These are phyloP conservation scores for Limonium bicolor DNA, from an alignment of 148 eudicot species.

Conservation along the genomic window DNA sequence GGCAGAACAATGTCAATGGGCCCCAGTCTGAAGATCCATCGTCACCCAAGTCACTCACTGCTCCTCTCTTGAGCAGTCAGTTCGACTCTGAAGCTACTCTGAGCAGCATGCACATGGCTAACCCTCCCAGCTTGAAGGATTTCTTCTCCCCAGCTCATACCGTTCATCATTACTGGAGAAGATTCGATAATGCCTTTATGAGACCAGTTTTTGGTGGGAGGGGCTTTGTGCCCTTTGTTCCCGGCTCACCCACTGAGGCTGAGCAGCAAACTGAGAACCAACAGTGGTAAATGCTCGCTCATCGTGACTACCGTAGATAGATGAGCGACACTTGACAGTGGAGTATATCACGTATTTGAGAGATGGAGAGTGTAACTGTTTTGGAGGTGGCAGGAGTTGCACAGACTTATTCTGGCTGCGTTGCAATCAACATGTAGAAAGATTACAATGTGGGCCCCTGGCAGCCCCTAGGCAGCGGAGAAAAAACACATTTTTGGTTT, in stretches of 20 bases:
- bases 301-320: background rate
- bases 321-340: background rate
- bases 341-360: no score
- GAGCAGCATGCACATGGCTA: slow-evolving; percentile 12
- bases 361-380: no score
- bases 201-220: slow-evolving; percentile 87
- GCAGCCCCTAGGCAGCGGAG: no score
- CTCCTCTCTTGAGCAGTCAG: slow-evolving; percentile 39
- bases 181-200: slow-evolving; percentile 71
- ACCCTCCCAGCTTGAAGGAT: slow-evolving; percentile 55
- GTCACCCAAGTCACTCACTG: slow-evolving; percentile 32
- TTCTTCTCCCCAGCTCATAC: slow-evolving; percentile 45
- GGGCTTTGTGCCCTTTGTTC: slow-evolving; percentile 66
- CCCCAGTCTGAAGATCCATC: slow-evolving; percentile 28
- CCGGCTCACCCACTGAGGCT: slow-evolving; percentile 64
- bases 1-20: slow-evolving; percentile 9
- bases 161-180: slow-evolving; percentile 73
- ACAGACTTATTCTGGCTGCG: background rate
- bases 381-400: no score
- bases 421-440: background rate
- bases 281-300: slow-evolving; percentile 11
- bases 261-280: no score
- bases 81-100: slow-evolving; percentile 27
- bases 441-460: no score
- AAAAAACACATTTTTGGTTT: no score